A percentile compares a stretch with the other conserved stretches of the same genome.
Evolutionary conservation across 306 rosid species (phyloP).

Genomic region (Elaeagnus macrophylla): DNA sequence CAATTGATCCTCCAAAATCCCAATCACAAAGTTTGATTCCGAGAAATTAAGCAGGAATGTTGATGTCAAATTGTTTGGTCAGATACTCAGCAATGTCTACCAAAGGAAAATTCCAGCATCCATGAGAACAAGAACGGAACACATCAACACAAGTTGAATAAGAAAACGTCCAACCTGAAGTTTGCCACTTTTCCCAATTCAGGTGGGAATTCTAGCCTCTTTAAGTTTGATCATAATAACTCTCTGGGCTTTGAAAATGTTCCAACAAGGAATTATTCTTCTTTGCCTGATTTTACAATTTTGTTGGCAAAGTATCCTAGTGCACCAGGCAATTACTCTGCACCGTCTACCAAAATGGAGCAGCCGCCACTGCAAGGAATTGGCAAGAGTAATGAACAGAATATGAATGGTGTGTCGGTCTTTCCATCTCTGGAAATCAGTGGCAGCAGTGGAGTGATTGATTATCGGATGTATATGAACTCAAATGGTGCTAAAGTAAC

Average conservation of each 20-base stretch:
- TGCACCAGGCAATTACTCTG: slow-evolving; percentile 52
- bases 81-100: slow-evolving; percentile 55
- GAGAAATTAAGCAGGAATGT: slow-evolving; percentile 63
- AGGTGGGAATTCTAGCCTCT: slow-evolving; percentile 41
- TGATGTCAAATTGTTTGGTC: slow-evolving; percentile 84
- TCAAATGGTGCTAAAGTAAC: slow-evolving; percentile 48
- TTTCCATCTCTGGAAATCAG: slow-evolving; percentile 44
- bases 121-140: slow-evolving; percentile 39
- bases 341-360: slow-evolving; percentile 39
- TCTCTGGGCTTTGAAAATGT: slow-evolving; percentile 53
- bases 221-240: slow-evolving; percentile 46
- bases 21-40: slow-evolving; percentile 36
- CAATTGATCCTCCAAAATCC: slow-evolving; percentile 24
- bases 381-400: slow-evolving; percentile 38
- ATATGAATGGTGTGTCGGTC: slow-evolving; percentile 36
- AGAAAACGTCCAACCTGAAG: slow-evolving; percentile 38
- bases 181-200: slow-evolving; percentile 27
- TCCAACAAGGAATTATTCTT: slow-evolving; percentile 44
- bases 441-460: slow-evolving; percentile 48
- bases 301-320: slow-evolving; percentile 79
- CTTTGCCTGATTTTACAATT: slow-evolving; percentile 68
- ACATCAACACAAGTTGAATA: slow-evolving; percentile 29
- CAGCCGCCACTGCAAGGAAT: slow-evolving; percentile 49
- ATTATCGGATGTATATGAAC: slow-evolving; percentile 49
- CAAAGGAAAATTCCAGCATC: slow-evolving; percentile 32